These are phyloP conservation scores for Endoconidiophora laricicola DNA, from an alignment of 2,329 filamentous ascomycete species.

Conservation along the genomic window DNA sequence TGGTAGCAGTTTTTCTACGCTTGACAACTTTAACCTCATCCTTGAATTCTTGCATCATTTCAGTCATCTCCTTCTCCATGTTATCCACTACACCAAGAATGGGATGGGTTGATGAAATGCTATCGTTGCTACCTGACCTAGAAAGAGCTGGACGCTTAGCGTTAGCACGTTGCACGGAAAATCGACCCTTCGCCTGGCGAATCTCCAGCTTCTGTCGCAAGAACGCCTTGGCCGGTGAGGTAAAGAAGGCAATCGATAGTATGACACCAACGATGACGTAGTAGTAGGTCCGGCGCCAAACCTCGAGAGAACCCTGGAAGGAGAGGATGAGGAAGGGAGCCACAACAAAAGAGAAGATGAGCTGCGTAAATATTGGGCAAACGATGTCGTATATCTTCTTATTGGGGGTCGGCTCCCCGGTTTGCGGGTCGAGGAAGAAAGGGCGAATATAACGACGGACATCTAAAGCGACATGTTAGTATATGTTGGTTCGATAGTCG, in stretches of 20 bases:
- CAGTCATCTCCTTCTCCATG: slow-evolving; percentile 55
- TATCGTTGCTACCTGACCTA: slow-evolving; percentile 40
- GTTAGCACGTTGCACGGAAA: slow-evolving; percentile 15
- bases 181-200: slow-evolving; percentile 31
- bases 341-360: slow-evolving; percentile 68
- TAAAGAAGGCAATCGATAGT: slow-evolving; percentile 56
- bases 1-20: not conserved
- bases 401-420: slow-evolving; percentile 45
- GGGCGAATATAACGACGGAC: slow-evolving; percentile 78
- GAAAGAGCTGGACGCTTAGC: slow-evolving; percentile 19
- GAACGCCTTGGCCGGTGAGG: slow-evolving; percentile 52
- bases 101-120: slow-evolving; percentile 38
- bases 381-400: slow-evolving; percentile 80
- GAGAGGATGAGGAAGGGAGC: slow-evolving; percentile 73
- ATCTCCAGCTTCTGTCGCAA: slow-evolving; percentile 43
- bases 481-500: not conserved
- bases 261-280: slow-evolving; percentile 58
- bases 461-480: slow-evolving; percentile 35
- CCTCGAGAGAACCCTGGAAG: slow-evolving; percentile 50
- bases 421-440: slow-evolving; percentile 74
- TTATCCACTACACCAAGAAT: slow-evolving; percentile 68
- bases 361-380: slow-evolving; percentile 60
- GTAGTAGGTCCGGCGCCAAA: slow-evolving; percentile 81
- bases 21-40: slow-evolving; percentile 44
- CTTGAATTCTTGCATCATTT: slow-evolving; percentile 59